phyloP scores from a whole-genome alignment of 371 early-diverging fungal species.

The Saksenaea vasiformis region DNA sequence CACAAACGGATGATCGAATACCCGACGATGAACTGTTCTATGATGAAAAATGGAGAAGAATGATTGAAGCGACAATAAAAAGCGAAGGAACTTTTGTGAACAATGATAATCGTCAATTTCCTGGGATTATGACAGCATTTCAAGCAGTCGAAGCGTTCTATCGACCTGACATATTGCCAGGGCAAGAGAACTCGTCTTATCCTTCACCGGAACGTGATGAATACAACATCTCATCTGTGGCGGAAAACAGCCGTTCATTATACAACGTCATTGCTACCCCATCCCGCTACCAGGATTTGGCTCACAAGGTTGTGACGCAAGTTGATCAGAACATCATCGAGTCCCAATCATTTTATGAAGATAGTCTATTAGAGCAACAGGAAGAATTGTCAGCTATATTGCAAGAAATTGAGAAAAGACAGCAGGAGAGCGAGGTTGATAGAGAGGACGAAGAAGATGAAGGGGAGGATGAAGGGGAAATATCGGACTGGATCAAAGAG shows the following conservation, averaged over 20 bases:
- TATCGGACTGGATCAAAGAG: slow-evolving; percentile 12
- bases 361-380: slow-evolving; percentile 1
- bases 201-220: not conserved
- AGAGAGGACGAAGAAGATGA: slow-evolving; percentile 6
- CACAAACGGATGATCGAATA: slow-evolving; percentile 6
- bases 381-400: not conserved
- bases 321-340: slow-evolving; percentile 20
- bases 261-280: slow-evolving; percentile 27
- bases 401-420: not conserved
- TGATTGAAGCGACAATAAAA: slow-evolving; percentile 9
- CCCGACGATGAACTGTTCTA: slow-evolving; percentile 16
- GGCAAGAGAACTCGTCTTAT: not conserved
- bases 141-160: slow-evolving; percentile 49
- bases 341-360: slow-evolving; percentile 15
- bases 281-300: slow-evolving; percentile 14
- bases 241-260: not conserved
- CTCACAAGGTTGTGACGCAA: slow-evolving; percentile 1
- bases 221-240: not conserved
- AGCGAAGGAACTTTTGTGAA: not conserved
- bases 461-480: slow-evolving; percentile 11
- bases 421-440: not conserved
- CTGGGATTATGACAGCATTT: slow-evolving; percentile 45
- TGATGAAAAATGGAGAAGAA: slow-evolving; percentile 17
- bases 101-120: not conserved
- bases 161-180: not conserved